A percentile compares a stretch with the other conserved stretches of the same genome.
These are phyloP conservation scores for Pyronema domesticum DNA, from an alignment of 495 filamentous ascomycete genomes.

Conservation along the genomic window DNA sequence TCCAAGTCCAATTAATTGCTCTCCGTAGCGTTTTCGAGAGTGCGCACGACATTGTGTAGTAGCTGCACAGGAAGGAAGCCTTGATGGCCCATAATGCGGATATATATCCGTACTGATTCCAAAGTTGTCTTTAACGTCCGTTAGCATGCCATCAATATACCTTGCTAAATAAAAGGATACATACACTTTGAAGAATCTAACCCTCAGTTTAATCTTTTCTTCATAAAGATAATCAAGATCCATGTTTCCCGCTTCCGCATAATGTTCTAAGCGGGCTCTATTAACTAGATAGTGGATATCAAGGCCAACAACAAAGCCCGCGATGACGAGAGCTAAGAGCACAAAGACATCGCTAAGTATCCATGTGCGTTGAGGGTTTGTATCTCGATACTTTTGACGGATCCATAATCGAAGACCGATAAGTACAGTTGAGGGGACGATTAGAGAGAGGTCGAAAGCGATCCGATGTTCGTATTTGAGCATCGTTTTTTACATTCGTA, in stretches of 20 bases:
- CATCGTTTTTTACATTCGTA: neutral
- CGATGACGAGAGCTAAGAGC: neutral
- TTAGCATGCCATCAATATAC: neutral
- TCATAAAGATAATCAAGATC: neutral
- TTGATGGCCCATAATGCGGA: conserved; percentile 1
- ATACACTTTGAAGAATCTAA: neutral
- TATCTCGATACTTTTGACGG: neutral
- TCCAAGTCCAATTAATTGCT: neutral
- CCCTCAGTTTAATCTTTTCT: neutral
- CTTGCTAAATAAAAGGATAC: neutral
- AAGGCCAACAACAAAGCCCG: neutral
- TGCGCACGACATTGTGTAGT: neutral
- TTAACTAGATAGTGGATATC: neutral
- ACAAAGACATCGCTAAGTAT: neutral
- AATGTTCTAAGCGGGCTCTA: neutral
- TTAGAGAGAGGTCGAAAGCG: neutral
- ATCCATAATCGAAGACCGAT: neutral
- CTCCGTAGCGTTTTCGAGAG: neutral
- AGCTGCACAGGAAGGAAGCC: conserved; percentile 3
- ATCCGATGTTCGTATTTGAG: conserved; percentile 2
- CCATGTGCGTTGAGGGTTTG: neutral
- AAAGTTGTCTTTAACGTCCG: neutral
- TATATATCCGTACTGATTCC: neutral
- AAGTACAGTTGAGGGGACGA: neutral
- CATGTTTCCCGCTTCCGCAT: neutral